A percentile compares a stretch with the other conserved stretches of the same genome.
phyloP scores from a whole-genome alignment of 108 stramenopile genomes.

The Stephanodiscus minutulus region DNA sequence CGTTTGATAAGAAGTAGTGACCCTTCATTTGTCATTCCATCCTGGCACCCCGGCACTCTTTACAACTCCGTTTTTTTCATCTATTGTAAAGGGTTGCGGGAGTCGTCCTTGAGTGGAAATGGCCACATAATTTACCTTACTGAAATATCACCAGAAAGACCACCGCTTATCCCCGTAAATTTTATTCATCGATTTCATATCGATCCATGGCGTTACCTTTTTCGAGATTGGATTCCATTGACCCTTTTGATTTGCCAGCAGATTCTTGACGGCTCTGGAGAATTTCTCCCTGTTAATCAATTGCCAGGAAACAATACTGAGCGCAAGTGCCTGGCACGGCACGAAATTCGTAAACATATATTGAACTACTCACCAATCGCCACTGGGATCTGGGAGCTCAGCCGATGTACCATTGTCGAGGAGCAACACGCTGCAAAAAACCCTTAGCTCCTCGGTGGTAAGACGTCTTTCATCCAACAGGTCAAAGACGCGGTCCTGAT shows the following conservation, averaged over 20 bases:
- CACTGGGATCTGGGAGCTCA: conserved; percentile 73
- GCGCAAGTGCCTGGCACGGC: not conserved
- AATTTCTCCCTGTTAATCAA: conserved; percentile 49
- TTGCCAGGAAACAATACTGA: not conserved
- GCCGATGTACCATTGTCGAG: conserved; percentile 40
- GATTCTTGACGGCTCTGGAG: conserved; percentile 24
- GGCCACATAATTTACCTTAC: no score
- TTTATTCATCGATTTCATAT: conserved; percentile 49
- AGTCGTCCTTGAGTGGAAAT: no score
- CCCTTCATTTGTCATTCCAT: no score
- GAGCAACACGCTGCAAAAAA: conserved; percentile 73
- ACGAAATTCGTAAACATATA: no score
- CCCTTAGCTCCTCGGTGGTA: conserved; percentile 63
- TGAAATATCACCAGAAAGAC: no score
- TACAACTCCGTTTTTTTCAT: no score
- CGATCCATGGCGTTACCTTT: conserved; percentile 71
- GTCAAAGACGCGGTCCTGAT: conserved; percentile 78
- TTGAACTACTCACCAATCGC: conserved; percentile 51
- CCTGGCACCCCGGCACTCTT: no score
- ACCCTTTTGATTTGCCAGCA: conserved; percentile 48
- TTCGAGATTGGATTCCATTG: conserved; percentile 77
- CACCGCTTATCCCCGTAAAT: no score
- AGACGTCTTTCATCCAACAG: conserved; percentile 50
- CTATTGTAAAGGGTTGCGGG: no score
- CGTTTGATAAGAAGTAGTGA: no score